Evolutionary conservation across 352 stramenopile genomes (phyloP), one percentile per base, ranked within the genome.

Genomic region (Phytophthora ohioensis): DNA sequence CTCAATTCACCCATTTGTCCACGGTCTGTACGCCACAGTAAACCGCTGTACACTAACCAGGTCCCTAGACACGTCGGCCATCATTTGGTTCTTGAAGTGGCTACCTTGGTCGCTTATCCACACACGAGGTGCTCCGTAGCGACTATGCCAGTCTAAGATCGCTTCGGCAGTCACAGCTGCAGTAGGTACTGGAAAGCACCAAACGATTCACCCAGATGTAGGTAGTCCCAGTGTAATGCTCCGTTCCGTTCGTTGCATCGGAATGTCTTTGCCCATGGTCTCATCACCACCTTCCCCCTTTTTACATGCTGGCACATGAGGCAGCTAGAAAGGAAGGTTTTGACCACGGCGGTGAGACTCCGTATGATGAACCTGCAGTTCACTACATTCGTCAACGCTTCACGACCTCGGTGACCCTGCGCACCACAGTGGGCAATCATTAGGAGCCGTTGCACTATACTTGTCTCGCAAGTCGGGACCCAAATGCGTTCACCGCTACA

Each of bases 1-100:
- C 38, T 81, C 70, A 0, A 80, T 64, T 0, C 57, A 64, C 2
- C 70, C 76, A 59, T 80, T 81, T 6, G 67, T 71, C 78, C 74
- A 80, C 7, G 67, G 71, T 3, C 32, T 53, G 51, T 81, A 81
- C 0, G 68, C 66, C 7, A 71, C 13, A 5, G 64, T 64, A 27
- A 81, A 71, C 0, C 58, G 11, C 32, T 84, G 76, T 0, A 67
- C 0, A 10, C 30, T 31, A 1, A 36, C 46, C 0, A 80, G 39
- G 0, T 53, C 35, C 27, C 13, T 61, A 5, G 32, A 21, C 5
- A 80, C 17, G 43, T 77, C 66, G 7, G 21, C 11, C 6, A 80
- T 32, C 2, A 78, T 43, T 43, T 58, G 2, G 42, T 76, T 84
- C 42, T 78, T 81, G 47, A 82, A 85, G 36, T 81, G 77, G 10